Evolutionary conservation across 768 basidiomycete genomes (phyloP), one percentile per base, ranked within the genome.

Genomic region (Boletus rubroflammeus): DNA sequence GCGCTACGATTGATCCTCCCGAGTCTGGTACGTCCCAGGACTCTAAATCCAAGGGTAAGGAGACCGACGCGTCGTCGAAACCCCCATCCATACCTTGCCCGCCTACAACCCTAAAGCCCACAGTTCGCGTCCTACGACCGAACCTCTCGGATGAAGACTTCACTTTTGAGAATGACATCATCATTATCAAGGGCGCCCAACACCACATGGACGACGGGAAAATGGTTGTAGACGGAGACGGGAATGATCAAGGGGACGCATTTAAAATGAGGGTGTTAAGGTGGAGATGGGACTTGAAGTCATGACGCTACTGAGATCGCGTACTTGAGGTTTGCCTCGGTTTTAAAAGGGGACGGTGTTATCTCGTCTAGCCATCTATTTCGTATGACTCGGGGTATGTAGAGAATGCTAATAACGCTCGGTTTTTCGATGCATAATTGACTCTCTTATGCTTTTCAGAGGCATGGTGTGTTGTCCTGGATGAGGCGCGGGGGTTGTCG

Each of bases 221-320:
- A 4, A 65, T 65, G 60, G 50, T 23, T 6, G 38, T 63, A 0
- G 65, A 67, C 21, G 46, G 15, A 5, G 58, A 47, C 1, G 44
- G 34, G 17, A 34, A 25, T n/a, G 32, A 34, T 3, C 19, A 29
- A 9, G 21, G 38, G n/a, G 49, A 54, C n/a, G 42, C 40, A n/a
- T 26, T 71, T 31, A 46, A 51, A 32, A 50, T 71, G 45, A 59
- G 58, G 51, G 69, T 71, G 41, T 35, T 67, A 34, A 57, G 68
- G 38, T 69, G 68, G 68, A 50, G 63, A 26, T 69, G 68, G 68
- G 51, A 61, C 43, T 15, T 38, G 17, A 35, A 14, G 23, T 14
- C 32, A 6, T 60, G 56, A 54, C 35, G 44, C 23, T 29, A 48
- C 26, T 21, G 34, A 43, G 55, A 57, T 34, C 29, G 28, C 6